These are phyloP conservation scores for Citeromyces nyonsensis DNA, from an alignment of 805 yeast genomes.

Conservation along the genomic window DNA sequence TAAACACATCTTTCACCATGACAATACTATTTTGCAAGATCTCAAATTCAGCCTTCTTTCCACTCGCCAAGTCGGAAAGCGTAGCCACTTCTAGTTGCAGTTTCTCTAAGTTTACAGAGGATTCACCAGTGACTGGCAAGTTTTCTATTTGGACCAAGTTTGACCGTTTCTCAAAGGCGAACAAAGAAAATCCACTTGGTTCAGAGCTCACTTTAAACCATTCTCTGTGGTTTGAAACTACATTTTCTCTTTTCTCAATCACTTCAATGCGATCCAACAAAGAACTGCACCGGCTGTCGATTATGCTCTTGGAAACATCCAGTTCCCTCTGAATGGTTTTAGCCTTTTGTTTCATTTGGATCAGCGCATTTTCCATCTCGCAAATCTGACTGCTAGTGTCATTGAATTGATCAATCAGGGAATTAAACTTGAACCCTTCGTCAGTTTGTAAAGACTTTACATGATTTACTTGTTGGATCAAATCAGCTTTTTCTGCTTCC, in stretches of 20 bases:
- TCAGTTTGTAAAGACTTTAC: slow-evolving; percentile 22
- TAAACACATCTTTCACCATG: slow-evolving; percentile 12
- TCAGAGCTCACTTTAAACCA: no score
- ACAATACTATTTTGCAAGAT: slow-evolving; percentile 9
- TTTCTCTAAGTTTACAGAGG: not conserved
- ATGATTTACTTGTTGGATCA: slow-evolving; percentile 18
- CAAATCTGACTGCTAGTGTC: slow-evolving; percentile 21
- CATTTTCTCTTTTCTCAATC: slow-evolving; percentile 7
- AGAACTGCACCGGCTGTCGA: slow-evolving; percentile 30
- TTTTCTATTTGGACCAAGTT: not conserved
- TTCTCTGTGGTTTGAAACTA: no score
- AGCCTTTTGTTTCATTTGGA: slow-evolving; percentile 17
- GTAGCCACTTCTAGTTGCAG: not conserved
- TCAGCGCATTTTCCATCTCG: slow-evolving; percentile 19
- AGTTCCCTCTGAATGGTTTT: slow-evolving; percentile 20
- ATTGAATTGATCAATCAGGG: slow-evolving; percentile 16
- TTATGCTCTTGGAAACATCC: slow-evolving; percentile 27
- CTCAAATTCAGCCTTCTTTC: slow-evolving; percentile 5
- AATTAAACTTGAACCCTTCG: slow-evolving; percentile 23
- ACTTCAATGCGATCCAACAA: slow-evolving; percentile 18
- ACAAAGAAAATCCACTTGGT: slow-evolving; percentile 1
- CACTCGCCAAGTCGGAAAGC: slow-evolving; percentile 4
- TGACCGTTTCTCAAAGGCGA: slow-evolving; percentile 1
- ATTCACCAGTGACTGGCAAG: not conserved
- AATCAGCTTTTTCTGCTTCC: slow-evolving; percentile 20